phyloP scores from a whole-genome alignment of 1,284 basidiomycete species.

The Fomitiporia mediterranea region DNA sequence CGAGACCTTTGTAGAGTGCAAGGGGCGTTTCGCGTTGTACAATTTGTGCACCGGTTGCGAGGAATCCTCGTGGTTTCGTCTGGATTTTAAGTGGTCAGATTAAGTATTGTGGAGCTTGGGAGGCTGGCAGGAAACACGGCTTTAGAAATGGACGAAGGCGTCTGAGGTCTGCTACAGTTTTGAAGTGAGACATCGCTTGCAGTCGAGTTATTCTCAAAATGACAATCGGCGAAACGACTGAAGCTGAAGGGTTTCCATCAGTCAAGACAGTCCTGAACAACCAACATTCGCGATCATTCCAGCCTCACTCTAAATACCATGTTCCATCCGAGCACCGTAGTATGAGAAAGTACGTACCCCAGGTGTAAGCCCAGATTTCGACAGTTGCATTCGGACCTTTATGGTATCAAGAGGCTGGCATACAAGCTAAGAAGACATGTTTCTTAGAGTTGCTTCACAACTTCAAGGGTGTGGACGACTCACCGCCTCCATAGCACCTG shows the following conservation, averaged over 20 bases:
- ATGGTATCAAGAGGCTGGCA: slow-evolving; percentile 66
- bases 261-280: too few species aligned
- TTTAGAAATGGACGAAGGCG: too few species aligned
- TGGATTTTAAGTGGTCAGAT: slow-evolving; percentile 30
- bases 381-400: slow-evolving; percentile 77
- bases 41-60: slow-evolving; percentile 90
- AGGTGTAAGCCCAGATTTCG: slow-evolving; percentile 59
- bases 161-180: too few species aligned
- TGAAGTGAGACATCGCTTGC: too few species aligned
- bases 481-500: slow-evolving; percentile 88
- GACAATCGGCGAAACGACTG: too few species aligned
- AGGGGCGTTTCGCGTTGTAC: slow-evolving; percentile 89
- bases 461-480: slow-evolving; percentile 31
- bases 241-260: too few species aligned
- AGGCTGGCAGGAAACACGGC: neutral
- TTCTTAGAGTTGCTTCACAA: slow-evolving; percentile 1
- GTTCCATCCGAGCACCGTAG: too few species aligned
- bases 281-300: too few species aligned
- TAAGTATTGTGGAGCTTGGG: neutral
- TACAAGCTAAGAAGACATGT: slow-evolving; percentile 42
- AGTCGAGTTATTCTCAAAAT: too few species aligned
- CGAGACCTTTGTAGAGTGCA: slow-evolving; percentile 97
- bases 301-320: too few species aligned
- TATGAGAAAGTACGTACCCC: slow-evolving; percentile 56
- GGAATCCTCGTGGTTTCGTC: slow-evolving; percentile 91